Evolutionary conservation across 169 alveolate genomes (phyloP).

Genomic region (Plasmodium inui): DNA sequence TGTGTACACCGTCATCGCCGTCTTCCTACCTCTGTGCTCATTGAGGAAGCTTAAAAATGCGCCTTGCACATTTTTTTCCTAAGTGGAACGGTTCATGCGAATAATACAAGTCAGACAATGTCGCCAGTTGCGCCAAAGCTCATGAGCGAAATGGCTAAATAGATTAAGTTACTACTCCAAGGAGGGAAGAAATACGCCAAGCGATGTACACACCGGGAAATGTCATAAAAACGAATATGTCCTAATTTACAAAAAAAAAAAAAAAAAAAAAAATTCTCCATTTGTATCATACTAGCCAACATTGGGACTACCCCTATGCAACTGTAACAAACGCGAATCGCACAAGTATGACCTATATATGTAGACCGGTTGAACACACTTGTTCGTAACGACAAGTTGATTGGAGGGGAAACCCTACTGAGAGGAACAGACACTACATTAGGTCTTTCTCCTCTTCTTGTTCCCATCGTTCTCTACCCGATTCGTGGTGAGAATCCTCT

Average conservation of each 20-base stretch:
- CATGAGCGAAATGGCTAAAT: neutral
- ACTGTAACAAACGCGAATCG: neutral
- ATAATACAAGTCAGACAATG: neutral
- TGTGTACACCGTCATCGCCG: neutral
- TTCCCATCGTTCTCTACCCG: neutral
- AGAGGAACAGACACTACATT: neutral
- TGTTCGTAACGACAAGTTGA: neutral
- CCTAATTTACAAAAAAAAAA: neutral
- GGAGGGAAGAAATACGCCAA: neutral
- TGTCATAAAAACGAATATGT: neutral
- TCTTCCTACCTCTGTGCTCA: neutral
- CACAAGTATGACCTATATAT: neutral
- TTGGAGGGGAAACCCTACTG: neutral
- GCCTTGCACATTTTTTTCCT: neutral
- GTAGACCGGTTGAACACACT: neutral
- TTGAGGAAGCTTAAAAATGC: neutral
- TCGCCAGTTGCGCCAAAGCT: neutral
- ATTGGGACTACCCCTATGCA: neutral
- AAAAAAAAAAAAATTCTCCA: neutral
- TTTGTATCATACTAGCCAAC: neutral
- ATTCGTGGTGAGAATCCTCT: constrained; percentile 27
- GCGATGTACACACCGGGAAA: neutral
- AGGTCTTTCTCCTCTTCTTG: constrained; percentile 40
- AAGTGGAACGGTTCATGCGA: neutral
- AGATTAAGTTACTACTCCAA: neutral